Evolutionary conservation across 768 basidiomycete species (phyloP).

Genomic region (Calocybe indica): DNA sequence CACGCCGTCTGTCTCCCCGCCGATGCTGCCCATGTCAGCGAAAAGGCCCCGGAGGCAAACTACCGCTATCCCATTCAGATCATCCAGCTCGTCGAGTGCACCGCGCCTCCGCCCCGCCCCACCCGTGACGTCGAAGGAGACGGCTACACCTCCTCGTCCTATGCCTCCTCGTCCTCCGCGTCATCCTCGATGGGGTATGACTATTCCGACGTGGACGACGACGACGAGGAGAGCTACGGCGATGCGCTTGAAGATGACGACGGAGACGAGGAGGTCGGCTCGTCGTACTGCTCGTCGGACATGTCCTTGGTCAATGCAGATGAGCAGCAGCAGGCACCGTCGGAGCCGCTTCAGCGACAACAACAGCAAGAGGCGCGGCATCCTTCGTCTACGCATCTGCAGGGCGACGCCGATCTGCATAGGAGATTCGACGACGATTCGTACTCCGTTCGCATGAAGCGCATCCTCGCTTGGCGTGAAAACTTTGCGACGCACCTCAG

Average conservation of each 20-base stretch:
- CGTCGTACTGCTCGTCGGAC: slow-evolving; percentile 73
- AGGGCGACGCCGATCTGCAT: slow-evolving; percentile 10
- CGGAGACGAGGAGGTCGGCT: slow-evolving; percentile 43
- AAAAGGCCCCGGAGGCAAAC: slow-evolving; percentile 33
- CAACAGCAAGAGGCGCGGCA: slow-evolving; percentile 11
- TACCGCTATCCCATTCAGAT: slow-evolving; percentile 50
- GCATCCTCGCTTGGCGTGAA: slow-evolving; percentile 70
- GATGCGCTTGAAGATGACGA: slow-evolving; percentile 18
- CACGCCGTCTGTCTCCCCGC: slow-evolving; percentile 11
- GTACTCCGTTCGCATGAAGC: slow-evolving; percentile 49
- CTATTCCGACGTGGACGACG: slow-evolving; percentile 22
- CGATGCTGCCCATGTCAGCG: slow-evolving; percentile 21
- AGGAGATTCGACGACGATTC: slow-evolving; percentile 10
- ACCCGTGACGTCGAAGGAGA: slow-evolving; percentile 31
- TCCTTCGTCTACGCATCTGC: slow-evolving; percentile 3
- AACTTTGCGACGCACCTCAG: slow-evolving; percentile 40
- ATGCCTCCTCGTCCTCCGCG: slow-evolving; percentile 32
- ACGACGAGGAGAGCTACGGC: slow-evolving; percentile 15
- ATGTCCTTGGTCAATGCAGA: slow-evolving; percentile 30
- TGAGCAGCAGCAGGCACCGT: slow-evolving; percentile 6
- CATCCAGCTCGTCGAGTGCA: slow-evolving; percentile 69
- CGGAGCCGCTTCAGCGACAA: slow-evolving; percentile 4
- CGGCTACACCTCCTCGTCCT: slow-evolving; percentile 30
- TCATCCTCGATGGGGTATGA: slow-evolving; percentile 21
- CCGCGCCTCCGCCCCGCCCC: slow-evolving; percentile 48